Base-by-base conservation (phyloP, 345 rosid genomes). In the Gossypium herbaceum region DNA sequence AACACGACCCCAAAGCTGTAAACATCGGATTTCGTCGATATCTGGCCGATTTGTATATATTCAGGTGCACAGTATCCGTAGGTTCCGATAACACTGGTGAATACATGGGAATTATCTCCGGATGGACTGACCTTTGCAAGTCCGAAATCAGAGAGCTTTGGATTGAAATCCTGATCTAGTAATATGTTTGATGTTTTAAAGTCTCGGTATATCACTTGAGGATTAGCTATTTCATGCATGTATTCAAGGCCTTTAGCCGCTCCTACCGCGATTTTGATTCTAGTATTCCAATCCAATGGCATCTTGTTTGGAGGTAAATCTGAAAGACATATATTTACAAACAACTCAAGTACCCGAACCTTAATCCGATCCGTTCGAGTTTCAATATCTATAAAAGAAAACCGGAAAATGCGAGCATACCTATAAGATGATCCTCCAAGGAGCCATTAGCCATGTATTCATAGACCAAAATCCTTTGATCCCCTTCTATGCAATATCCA, bases 21-120 rank as follows among this genome's bases (percentile, higher is more conserved):
- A 5, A 92, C 97, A 67, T 92, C 94, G 9, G 93, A 90, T 79
- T 90, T 92, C 16, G 83, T 47, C 6, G 94, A 87, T 76, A 92
- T 79, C 66, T 90, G 85, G 52, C 97, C 97, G 0, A 92, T 90
- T 17, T 78, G 76, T 47, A 91, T 89, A 73, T 90, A 90, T 75
- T 91, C 97, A 0, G 94, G 97, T 5, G 97, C 90, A 71, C 97
- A 91, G 22, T 88, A 90, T 29, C 97, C 97, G 24, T 90, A 92
- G 17, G 97, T 92, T 67, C 97, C 97, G 91, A 92, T 92, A 71
- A 92, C 97, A 81, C 97, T 84, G 12, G 97, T 90, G 52, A 92
- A 90, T 24, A 92, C 91, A 78, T 92, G 85, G 52, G 89, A 71
- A 78, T 85, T 81, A 16, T 85, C 92, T 50, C 91, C 97, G 0